phyloP scores from a whole-genome alignment of 2,329 filamentous ascomycete genomes.

The Phialophora verrucosa region DNA sequence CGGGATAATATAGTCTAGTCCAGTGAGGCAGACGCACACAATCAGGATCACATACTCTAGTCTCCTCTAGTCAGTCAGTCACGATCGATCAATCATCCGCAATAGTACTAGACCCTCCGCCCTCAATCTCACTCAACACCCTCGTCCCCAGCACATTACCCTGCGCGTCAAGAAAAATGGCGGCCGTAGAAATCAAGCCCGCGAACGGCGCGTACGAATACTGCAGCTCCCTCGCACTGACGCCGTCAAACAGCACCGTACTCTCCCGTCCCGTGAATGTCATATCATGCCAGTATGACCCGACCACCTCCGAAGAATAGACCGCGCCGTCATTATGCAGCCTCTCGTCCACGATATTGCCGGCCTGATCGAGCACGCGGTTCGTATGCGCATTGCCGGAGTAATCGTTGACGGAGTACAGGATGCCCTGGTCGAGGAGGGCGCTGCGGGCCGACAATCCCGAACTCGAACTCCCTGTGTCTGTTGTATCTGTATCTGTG shows the following conservation, averaged over 20 bases:
- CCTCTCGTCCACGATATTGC: constrained; percentile 60
- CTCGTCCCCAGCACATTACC: constrained; percentile 59
- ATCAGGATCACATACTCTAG: no score
- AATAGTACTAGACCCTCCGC: constrained; percentile 60
- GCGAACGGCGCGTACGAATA: constrained; percentile 61
- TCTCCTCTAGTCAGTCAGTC: no score
- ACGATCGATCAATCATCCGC: constrained; percentile 43
- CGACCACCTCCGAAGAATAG: constrained; percentile 52
- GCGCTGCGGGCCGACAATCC: constrained; percentile 20
- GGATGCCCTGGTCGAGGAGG: constrained; percentile 62
- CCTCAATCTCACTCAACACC: constrained; percentile 59
- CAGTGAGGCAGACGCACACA: no score
- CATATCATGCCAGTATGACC: constrained; percentile 60
- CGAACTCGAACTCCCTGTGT: not conserved
- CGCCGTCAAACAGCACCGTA: constrained; percentile 52
- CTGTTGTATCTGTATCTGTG: not conserved
- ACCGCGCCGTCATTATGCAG: constrained; percentile 62
- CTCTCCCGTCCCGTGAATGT: constrained; percentile 61
- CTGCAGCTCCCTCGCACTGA: constrained; percentile 57
- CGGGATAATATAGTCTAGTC: no score
- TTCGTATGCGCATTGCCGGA: constrained; percentile 62
- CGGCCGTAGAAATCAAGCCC: constrained; percentile 54
- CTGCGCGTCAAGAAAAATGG: constrained; percentile 56
- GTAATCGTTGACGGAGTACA: constrained; percentile 68
- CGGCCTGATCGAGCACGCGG: constrained; percentile 61